Base-by-base conservation (phyloP, 2,329 filamentous ascomycete genomes). In the Pseudogymnoascus sp. region DNA sequence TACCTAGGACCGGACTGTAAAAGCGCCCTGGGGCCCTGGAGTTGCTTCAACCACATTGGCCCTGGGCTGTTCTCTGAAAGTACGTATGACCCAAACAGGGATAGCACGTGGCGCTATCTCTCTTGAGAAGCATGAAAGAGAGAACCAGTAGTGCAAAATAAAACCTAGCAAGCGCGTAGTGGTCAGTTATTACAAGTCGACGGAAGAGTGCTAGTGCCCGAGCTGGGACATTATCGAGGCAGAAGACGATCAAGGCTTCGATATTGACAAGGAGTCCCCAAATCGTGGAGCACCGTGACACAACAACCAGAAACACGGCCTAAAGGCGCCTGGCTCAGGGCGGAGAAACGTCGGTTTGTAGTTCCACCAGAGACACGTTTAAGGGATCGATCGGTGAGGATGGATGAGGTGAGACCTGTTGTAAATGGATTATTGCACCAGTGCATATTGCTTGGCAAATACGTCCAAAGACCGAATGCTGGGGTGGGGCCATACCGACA, bases 91-190 rank as follows among this genome's bases (percentile, higher is more conserved):
- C 49, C 49, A 28, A 55, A 55, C 28, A 55, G 49, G 49, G 49
- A 55, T 55, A 55, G 49, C 49, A 55, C 49, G 49, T 55, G 49
- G 49, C 49, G 49, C 49, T 55, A 55, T 55, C n/a, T 33, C 49
- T 55, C 16, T 55, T 12, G 2, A 55, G 49, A 55, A 28, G 28
- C 49, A 55, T 55, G 49, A 55, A 35, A 55, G 16, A 55, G 28
- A 19, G 49, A 35, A 55, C 11, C 49, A 55, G 49, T 55, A 55
- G 49, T 55, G 49, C 49, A 55, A 35, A 55, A 49, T 28, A 42
- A 42, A 36, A 22, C 49, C 49, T 33, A 55, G 49, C 49, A 55
- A 55, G 49, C 49, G 49, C 49, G 3, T 33, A 33, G 49, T 55
- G 28, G 28, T 55, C 28, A 55, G 49, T 55, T 55, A 55, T 55